phyloP scores from a whole-genome alignment of 192 early-diverging fungal genomes.

The Coemansia nantahalensis region DNA sequence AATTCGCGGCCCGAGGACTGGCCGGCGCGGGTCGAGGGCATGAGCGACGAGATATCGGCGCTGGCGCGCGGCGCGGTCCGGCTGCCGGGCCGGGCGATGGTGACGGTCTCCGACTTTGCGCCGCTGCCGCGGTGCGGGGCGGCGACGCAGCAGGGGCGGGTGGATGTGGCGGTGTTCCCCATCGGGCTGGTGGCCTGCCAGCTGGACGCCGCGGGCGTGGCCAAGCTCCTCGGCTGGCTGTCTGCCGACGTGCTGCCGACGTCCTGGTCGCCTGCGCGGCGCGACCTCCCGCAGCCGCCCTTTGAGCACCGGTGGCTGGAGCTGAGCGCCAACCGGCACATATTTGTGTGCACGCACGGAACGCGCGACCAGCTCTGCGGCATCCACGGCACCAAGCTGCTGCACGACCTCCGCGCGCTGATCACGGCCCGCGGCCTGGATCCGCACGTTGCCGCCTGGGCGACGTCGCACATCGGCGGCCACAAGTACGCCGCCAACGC shows the following conservation, averaged over 20 bases:
- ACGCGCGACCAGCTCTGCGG: conserved; percentile 44
- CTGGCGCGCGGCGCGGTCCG: conserved; percentile 36
- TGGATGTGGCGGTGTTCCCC: conserved; percentile 46
- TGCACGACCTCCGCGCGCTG: conserved; percentile 22
- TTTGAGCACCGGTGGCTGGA: conserved; percentile 50
- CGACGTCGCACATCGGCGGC: conserved; percentile 51
- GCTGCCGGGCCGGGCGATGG: conserved; percentile 43
- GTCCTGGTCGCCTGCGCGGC: conserved; percentile 19
- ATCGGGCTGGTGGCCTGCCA: conserved; percentile 32
- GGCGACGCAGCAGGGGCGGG: conserved; percentile 15
- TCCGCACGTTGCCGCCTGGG: conserved; percentile 38
- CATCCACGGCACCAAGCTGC: conserved; percentile 25
- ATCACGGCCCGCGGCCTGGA: conserved; percentile 17
- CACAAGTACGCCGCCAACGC: conserved; percentile 54
- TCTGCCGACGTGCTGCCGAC: conserved; percentile 27
- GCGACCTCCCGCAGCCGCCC: conserved; percentile 12
- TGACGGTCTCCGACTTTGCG: conserved; percentile 47
- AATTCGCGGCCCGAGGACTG: conserved; percentile 42
- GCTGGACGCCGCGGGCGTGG: conserved; percentile 30
- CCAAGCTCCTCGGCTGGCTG: conserved; percentile 29
- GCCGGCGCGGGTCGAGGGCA: conserved; percentile 44
- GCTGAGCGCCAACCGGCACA: conserved; percentile 36
- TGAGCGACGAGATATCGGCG: conserved; percentile 32
- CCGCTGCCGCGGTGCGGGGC: conserved; percentile 15
- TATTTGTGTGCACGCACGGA: conserved; percentile 53